phyloP scores from a whole-genome alignment of 108 stramenopile species.

The Nannochloropsis oceanica region DNA sequence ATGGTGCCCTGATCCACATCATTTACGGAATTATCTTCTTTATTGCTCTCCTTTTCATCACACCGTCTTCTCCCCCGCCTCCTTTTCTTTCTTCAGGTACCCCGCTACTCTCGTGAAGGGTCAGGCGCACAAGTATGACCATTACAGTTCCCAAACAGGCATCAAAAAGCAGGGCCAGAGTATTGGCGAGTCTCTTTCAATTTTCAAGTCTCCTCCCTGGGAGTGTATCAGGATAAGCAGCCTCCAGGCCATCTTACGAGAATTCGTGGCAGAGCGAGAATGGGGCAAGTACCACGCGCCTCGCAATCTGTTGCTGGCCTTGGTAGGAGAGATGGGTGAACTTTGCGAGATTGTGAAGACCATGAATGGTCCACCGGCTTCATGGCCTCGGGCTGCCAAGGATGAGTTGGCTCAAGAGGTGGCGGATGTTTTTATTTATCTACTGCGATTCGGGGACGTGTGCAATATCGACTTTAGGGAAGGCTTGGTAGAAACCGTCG shows the following conservation, averaged over 20 bases:
- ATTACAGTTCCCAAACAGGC: neutral
- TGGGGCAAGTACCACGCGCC: neutral
- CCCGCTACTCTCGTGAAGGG: neutral
- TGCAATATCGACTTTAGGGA: neutral
- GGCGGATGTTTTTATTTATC: neutral
- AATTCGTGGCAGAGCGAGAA: neutral
- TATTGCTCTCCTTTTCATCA: no score
- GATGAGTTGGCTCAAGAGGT: neutral
- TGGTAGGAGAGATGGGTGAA: neutral
- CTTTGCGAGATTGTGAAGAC: neutral
- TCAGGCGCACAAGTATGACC: neutral
- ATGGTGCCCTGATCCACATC: no score
- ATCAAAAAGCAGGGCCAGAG: neutral
- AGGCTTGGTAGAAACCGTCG: neutral
- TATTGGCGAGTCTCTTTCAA: neutral
- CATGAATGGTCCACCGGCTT: neutral
- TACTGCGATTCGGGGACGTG: neutral
- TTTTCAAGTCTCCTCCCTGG: neutral
- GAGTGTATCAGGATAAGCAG: neutral
- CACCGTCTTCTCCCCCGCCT: no score
- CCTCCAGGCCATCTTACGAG: neutral
- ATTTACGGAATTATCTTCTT: no score
- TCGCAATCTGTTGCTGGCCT: neutral
- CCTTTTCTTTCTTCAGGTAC: neutral
- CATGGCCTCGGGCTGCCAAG: neutral